Evolutionary conservation across 2,329 filamentous ascomycete genomes (phyloP).

Genomic region (Zymoseptoria crescenta): DNA sequence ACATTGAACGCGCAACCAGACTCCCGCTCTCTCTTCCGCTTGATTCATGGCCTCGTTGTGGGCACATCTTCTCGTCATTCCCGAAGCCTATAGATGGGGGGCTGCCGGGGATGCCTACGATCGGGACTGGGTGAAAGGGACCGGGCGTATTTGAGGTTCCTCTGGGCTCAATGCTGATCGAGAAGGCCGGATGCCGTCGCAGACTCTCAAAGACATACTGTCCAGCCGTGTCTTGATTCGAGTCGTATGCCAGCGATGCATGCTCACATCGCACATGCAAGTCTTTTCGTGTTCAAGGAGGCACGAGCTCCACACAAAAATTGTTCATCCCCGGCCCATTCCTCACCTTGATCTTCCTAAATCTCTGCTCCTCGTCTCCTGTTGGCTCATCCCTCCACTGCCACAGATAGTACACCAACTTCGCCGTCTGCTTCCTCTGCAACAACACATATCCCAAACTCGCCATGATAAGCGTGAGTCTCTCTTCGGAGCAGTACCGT

Average conservation of each 20-base stretch:
- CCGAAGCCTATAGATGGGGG: too few relatives aligned
- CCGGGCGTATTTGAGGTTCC: too few relatives aligned
- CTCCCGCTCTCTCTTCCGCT: not conserved
- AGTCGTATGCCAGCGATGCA: not conserved
- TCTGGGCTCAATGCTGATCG: too few relatives aligned
- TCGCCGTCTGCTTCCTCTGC: slow-evolving; percentile 65
- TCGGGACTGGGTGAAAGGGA: too few relatives aligned
- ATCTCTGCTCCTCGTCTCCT: slow-evolving; percentile 31
- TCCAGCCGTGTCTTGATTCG: too few relatives aligned
- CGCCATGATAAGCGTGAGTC: slow-evolving; percentile 64
- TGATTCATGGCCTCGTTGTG: too few relatives aligned
- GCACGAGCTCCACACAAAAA: slow-evolving; percentile 65
- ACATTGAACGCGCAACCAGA: not conserved
- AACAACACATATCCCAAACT: slow-evolving; percentile 63
- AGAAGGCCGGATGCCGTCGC: too few relatives aligned
- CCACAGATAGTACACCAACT: slow-evolving; percentile 89
- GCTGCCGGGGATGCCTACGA: too few relatives aligned
- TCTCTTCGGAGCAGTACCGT: slow-evolving; percentile 70
- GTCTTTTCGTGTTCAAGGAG: not conserved
- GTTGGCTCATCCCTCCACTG: slow-evolving; percentile 35
- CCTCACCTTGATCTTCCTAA: slow-evolving; percentile 68
- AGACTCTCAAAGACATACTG: too few relatives aligned
- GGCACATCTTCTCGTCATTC: too few relatives aligned
- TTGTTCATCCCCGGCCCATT: slow-evolving; percentile 77
- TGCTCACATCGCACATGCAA: not conserved